Evolutionary conservation across 805 yeast genomes (phyloP).

Genomic region (Metschnikowia lunata): DNA sequence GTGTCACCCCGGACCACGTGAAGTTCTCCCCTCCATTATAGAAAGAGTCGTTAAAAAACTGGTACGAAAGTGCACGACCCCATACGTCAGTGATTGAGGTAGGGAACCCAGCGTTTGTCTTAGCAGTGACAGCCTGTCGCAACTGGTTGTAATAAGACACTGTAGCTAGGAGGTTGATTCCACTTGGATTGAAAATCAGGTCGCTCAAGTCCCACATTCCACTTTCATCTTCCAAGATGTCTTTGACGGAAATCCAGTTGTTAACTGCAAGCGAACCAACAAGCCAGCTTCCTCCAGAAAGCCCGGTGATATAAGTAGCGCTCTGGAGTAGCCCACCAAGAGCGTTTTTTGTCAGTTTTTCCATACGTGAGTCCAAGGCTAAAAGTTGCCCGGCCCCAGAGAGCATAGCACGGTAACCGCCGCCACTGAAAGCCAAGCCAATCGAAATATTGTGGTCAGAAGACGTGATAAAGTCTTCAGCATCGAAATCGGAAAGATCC

Average conservation of each 20-base stretch:
- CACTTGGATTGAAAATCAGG: conserved; percentile 60
- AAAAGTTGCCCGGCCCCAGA: conserved; percentile 16
- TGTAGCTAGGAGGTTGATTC: conserved; percentile 51
- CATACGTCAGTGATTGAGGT: conserved; percentile 17
- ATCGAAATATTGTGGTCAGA: conserved; percentile 23
- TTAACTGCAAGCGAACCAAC: conserved; percentile 28
- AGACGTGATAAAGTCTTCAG: conserved; percentile 24
- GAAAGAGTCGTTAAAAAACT: conserved; percentile 13
- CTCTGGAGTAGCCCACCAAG: conserved; percentile 17
- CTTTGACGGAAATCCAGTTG: conserved; percentile 32
- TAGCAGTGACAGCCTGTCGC: conserved; percentile 11
- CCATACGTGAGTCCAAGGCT: conserved; percentile 11
- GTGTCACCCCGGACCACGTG: conserved; percentile 24
- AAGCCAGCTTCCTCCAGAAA: conserved; percentile 18
- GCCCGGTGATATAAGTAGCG: conserved; percentile 13
- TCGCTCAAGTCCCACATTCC: conserved; percentile 65
- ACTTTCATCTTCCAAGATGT: conserved; percentile 21
- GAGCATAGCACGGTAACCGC: conserved; percentile 37
- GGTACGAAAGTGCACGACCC: conserved; percentile 18
- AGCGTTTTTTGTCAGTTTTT: conserved; percentile 3
- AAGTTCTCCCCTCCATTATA: conserved; percentile 16
- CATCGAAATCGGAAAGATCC: conserved; percentile 31
- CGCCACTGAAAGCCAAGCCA: conserved; percentile 35
- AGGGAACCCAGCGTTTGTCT: conserved; percentile 11
- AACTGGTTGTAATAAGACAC: conserved; percentile 19